A percentile compares a stretch with the other conserved stretches of the same genome.
Conservation (phyloP, 371 early-diverging fungal species). For the Circinella umbellata region DNA sequence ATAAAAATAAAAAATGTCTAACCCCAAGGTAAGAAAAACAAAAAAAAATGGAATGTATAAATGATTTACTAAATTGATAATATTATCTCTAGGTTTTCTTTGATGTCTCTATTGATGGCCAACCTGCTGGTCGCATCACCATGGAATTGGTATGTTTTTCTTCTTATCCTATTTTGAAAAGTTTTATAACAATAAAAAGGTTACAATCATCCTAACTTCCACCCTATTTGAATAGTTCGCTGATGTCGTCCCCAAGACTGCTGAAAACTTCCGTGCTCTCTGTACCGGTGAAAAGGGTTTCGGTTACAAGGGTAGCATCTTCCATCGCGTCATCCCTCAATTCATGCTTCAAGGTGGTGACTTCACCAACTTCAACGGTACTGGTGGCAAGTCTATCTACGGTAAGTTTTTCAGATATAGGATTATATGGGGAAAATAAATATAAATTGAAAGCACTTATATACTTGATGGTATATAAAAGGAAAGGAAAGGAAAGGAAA, state of each 20-base stretch:
- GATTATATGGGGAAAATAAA: constrained; percentile 20
- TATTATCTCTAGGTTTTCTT: constrained; percentile 54
- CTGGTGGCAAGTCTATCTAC: constrained; percentile 98
- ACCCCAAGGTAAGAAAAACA: constrained; percentile 21
- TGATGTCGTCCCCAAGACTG: constrained; percentile 95
- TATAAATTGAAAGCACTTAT: no score
- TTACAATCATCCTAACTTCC: no score
- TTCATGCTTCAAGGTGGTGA: constrained; percentile 99
- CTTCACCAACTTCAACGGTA: constrained; percentile 94
- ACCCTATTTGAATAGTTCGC: no score
- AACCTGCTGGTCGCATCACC: constrained; percentile 48
- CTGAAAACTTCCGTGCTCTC: constrained; percentile 95
- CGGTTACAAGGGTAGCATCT: constrained; percentile 88
- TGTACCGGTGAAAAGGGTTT: constrained; percentile 78
- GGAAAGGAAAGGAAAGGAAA: constrained; percentile 65
- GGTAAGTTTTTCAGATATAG: constrained; percentile 46
- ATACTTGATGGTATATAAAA: constrained; percentile 41
- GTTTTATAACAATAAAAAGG: no score
- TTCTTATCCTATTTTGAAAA: constrained; percentile 20
- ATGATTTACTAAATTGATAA: no score
- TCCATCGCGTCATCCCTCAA: constrained; percentile 93
- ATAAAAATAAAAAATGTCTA: constrained; percentile 26
- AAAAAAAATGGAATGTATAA: no score
- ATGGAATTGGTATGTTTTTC: constrained; percentile 31
- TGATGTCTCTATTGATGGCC: constrained; percentile 58